Evolutionary conservation across 495 filamentous ascomycete genomes (phyloP), one percentile per base, ranked within the genome.

Genomic region (Cercophora samala): DNA sequence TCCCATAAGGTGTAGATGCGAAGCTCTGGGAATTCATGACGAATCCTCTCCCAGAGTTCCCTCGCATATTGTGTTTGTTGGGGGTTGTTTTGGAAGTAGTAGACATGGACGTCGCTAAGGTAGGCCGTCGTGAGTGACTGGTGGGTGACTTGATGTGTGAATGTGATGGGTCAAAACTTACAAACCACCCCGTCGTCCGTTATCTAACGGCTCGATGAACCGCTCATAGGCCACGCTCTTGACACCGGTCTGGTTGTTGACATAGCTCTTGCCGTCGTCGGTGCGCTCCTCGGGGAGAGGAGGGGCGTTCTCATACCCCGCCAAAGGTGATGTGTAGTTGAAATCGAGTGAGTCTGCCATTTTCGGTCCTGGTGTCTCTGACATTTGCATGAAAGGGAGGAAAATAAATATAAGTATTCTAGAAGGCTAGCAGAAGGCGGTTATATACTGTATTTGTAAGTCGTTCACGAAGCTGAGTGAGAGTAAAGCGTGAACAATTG

Each of bases 1-100:
- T 95, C 89, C 82, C 85, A 96, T 69, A 96, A 80, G 2, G 76
- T 79, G 75, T 97, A 97, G 70, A 96, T 89, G 54, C 91, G 85
- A 19, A 97, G 84, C 73, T 97, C 93, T 18, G 93, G 93, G 73
- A 96, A 97, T 79, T 97, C 91, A 24, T 86, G 84, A 23, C 92
- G 79, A 68, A 97, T 91, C 54, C 93, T 82, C 69, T 94, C 87
- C 83, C 88, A 90, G 0, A 97, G 83, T 23, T 89, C 87, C 18
- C 78, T 81, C 0, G 92, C 92, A 72, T 88, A 93, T 24, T 80
- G 76, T 1, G 76, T 70, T 75, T 96, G 89, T 21, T 81, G 77
- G 0, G 82, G 77, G 69, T 90, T 89, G 60, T 77, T 83, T 78
- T 91, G 86, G 69, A 85, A 87, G 72, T 90, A 89, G 77, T 95